Base-by-base conservation (phyloP, 306 rosid species). In the Hippophae gyantsensis region DNA sequence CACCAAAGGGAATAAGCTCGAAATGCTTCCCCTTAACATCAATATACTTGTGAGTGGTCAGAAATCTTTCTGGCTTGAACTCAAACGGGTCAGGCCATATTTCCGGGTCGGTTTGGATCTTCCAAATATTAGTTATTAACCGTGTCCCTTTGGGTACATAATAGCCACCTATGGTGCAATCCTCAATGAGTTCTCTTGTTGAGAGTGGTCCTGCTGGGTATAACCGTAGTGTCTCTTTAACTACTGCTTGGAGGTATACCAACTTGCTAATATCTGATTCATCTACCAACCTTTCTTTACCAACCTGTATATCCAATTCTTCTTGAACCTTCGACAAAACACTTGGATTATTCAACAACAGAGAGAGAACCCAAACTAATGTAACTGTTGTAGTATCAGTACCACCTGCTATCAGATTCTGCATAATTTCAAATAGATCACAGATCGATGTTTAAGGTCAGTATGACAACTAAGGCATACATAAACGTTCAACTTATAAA, bases 51-150 rank as follows among this genome's bases (percentile, higher is more conserved):
- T 86, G 81, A 8, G 69, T 68, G 7, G 56, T 78, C 3, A 86
- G 50, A 53, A 83, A 83, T 43, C 87, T 78, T 67, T 81, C 84
- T 0, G 90, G 95, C 57, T 58, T 68, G 70, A 80, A 86, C 58
- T 81, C 73, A 12, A 74, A 57, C 5, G 80, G 82, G 18, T 81
- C 81, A 5, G 61, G 3, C 86, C 86, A 81, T 27, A 76, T 40
- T 1, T 52, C 49, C 1, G 79, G 84, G 60, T 84, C 90, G 0
- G 77, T 76, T 1, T 81, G 90, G 48, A 84, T 63, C 75, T 81
- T 84, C 80, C 73, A 75, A 14, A 69, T 23, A 67, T 86, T 83
- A 23, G 74, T 42, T 1, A 83, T 27, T 7, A 86, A 25, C 26
- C 79, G 64, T 0, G 84, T 83, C 0, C 95, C 86, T 7, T 54